phyloP scores from a whole-genome alignment of 225 moss, liverwort and hornwort species.

The Climacium dendroides region DNA sequence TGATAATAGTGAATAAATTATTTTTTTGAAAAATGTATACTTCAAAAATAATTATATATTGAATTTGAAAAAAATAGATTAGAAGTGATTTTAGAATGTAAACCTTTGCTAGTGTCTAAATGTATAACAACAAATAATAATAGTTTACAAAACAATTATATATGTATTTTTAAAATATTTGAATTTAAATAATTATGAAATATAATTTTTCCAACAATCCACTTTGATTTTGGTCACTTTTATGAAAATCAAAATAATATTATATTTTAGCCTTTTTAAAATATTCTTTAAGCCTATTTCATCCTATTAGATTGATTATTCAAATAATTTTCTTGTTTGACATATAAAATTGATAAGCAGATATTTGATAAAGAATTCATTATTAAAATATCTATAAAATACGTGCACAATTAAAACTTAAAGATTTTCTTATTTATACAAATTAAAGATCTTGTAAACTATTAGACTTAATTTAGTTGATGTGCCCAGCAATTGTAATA shows the following conservation, averaged over 20 bases:
- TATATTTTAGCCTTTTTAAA: fast-evolving
- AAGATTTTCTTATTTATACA: not conserved
- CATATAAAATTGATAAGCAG: fast-evolving
- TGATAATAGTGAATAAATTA: not conserved
- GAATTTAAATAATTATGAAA: not conserved
- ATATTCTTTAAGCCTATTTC: too few relatives aligned
- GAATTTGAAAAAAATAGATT: not conserved
- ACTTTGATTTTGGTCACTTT: not conserved
- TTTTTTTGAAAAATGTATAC: not conserved
- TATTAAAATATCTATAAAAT: not conserved
- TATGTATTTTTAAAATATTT: not conserved
- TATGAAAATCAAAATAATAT: not conserved
- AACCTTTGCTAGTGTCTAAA: fast-evolving
- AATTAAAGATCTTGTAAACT: not conserved
- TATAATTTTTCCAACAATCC: not conserved
- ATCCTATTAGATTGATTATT: not conserved
- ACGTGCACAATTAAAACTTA: not conserved
- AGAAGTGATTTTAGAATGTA: not conserved
- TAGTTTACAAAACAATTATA: not conserved
- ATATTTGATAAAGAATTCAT: not conserved
- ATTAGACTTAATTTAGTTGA: not conserved
- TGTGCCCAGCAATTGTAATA: fast-evolving
- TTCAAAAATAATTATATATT: too few relatives aligned
- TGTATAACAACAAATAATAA: not conserved
- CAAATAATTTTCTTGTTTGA: too few relatives aligned